Evolutionary conservation across 805 yeast genomes (phyloP), one percentile per base, ranked within the genome.

Genomic region (Torulaspora indica): DNA sequence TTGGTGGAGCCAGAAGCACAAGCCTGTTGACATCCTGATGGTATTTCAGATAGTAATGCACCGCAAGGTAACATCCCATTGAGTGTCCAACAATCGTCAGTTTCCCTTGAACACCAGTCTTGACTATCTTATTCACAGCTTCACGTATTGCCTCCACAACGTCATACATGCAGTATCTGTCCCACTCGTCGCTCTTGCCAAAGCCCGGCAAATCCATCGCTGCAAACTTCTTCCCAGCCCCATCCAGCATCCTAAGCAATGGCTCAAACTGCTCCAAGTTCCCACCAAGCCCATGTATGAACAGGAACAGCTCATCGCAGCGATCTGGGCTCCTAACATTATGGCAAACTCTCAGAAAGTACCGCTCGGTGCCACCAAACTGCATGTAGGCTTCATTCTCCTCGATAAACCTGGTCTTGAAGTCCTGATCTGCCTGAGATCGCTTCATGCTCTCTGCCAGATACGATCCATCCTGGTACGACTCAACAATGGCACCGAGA

Each of bases 201-300:
- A 87, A 87, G 0, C 97, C 98, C 1, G 96, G 96, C 40, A 89
- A 67, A 60, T 90, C 98, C 12, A 90, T 53, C 0, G 90, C 77
- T 32, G 85, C 57, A 14, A 88, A 74, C 44, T 78, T 82, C 48
- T 79, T 75, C 49, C 80, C 75, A 51, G 77, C 79, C 27, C 82
- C 68, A 52, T 85, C 76, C 40, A 78, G 69, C 22, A 79, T 81
- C 6, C 59, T 43, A 60, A 86, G 65, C 30, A 86, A 66, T 1
- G 82, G 80, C 56, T 85, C 93, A 61, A 90, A 90, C 61, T 89
- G 96, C 17, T 87, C 78, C 59, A 85, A 69, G 54, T 82, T 91
- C 2, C 98, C 98, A 1, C 97, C 98, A 15, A 91, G 64, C 0
- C 98, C 98, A 67, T 89, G 97, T 14, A 90, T 58, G 45, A 88